Percentiles rank a stretch among this genome's conserved stretches.
phyloP scores from a whole-genome alignment of 1,284 basidiomycete species.

The Rhodotorula sp. region DNA sequence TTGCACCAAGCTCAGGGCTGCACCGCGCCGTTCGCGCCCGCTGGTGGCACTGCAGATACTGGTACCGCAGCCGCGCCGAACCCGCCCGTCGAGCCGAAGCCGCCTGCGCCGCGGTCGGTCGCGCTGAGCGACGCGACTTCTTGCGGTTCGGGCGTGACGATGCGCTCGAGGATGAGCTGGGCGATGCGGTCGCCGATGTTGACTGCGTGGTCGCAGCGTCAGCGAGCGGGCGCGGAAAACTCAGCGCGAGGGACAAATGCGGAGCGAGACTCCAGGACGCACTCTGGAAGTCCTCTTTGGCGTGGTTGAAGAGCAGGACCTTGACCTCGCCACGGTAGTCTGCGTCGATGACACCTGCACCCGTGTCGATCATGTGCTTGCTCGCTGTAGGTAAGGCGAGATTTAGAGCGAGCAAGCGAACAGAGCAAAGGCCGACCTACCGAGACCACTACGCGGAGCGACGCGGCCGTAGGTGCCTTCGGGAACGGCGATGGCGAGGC shows the following conservation, averaged over 20 bases:
- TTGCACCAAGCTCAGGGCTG: background rate
- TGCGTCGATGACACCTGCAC: constrained; percentile 93
- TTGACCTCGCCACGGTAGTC: constrained; percentile 92
- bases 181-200: constrained; percentile 89
- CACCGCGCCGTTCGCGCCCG: background rate
- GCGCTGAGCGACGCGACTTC: constrained; percentile 86
- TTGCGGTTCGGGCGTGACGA: constrained; percentile 77
- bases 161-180: constrained; percentile 89
- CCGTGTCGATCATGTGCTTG: constrained; percentile 96
- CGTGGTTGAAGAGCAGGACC: constrained; percentile 92
- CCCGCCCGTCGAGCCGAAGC: constrained; percentile 90
- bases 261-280: constrained; percentile 42
- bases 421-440: constrained; percentile 55
- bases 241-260: background rate
- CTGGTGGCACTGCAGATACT: background rate
- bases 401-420: background rate
- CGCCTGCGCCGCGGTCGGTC: constrained; percentile 79
- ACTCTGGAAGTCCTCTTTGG: constrained; percentile 85
- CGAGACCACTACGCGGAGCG: constrained; percentile 89
- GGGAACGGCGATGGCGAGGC: constrained; percentile 89
- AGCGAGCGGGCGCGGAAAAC: background rate
- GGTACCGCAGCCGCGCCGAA: constrained; percentile 9
- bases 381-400: constrained; percentile 61
- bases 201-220: constrained; percentile 58
- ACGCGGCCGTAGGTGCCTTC: constrained; percentile 91